These are phyloP conservation scores for Thoreauomyces humboldtii DNA, from an alignment of 192 early-diverging fungal species.

Conservation along the genomic window DNA sequence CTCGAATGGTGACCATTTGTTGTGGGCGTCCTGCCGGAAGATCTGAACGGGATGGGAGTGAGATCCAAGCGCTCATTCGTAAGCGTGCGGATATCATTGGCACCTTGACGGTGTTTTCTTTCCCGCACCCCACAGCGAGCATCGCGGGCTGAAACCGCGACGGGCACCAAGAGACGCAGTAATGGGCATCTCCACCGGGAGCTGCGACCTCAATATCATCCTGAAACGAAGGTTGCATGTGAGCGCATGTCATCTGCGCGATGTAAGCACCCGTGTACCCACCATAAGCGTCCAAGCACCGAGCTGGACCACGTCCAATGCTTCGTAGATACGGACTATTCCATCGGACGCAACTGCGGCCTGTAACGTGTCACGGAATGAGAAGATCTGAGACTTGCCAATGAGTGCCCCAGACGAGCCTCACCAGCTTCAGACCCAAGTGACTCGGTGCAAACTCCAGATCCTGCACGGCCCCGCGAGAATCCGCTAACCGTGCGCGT, in stretches of 20 bases:
- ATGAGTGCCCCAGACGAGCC: not conserved
- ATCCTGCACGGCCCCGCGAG: constrained; percentile 73
- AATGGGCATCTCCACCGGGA: constrained; percentile 38
- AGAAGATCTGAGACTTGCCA: not conserved
- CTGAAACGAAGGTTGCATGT: not conserved
- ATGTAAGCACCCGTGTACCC: too few species aligned
- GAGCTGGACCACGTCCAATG: constrained; percentile 73
- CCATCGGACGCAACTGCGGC: constrained; percentile 81
- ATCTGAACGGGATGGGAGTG: constrained; percentile 20
- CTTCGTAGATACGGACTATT: constrained; percentile 82
- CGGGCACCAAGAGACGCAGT: constrained; percentile 86
- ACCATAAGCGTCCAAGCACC: constrained; percentile 74
- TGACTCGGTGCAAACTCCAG: constrained; percentile 89
- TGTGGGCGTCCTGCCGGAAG: constrained; percentile 32
- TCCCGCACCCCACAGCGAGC: constrained; percentile 85
- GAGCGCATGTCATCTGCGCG: not conserved
- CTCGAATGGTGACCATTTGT: constrained; percentile 63
- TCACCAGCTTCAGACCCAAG: constrained; percentile 71
- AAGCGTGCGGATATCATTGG: not conserved
- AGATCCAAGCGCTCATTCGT: not conserved
- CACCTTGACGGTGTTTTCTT: constrained; percentile 73
- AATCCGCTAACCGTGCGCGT: constrained; percentile 61
- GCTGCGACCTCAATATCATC: constrained; percentile 34
- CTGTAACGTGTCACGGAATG: constrained; percentile 34
- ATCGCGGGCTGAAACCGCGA: constrained; percentile 70